Evolutionary conservation across 345 rosid species (phyloP).

Genomic region (Populus deltoides): DNA sequence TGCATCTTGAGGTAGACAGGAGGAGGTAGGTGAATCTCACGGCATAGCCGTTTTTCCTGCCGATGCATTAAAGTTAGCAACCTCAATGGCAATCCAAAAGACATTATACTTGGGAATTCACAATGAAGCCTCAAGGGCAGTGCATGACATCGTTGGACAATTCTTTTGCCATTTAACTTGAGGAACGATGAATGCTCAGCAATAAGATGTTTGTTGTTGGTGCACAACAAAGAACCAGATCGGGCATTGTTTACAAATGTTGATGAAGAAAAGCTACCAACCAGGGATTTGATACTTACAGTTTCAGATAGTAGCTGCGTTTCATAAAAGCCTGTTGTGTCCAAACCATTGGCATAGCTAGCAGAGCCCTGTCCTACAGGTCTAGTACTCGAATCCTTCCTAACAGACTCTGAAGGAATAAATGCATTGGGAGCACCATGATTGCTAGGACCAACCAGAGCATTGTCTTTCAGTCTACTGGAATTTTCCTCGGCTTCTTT

Average conservation of each 20-base stretch:
- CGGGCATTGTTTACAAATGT: neutral
- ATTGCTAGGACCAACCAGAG: conserved; percentile 46
- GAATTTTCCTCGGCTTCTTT: conserved; percentile 75
- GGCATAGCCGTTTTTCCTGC: conserved; percentile 90
- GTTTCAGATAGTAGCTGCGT: conserved; percentile 74
- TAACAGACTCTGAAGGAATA: conserved; percentile 38
- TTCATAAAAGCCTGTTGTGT: conserved; percentile 54
- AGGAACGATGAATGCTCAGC: neutral
- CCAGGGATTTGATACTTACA: conserved; percentile 40
- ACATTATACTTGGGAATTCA: neutral
- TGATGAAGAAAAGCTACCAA: neutral
- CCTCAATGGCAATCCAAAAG: neutral
- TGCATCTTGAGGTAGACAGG: conserved; percentile 82
- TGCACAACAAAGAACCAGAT: neutral
- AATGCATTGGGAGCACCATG: conserved; percentile 42
- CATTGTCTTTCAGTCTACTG: conserved; percentile 63
- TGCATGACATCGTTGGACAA: neutral
- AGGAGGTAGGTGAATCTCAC: conserved; percentile 67
- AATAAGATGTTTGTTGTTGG: neutral
- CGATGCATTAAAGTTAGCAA: conserved; percentile 7
- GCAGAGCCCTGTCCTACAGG: conserved; percentile 58
- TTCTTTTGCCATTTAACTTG: neutral
- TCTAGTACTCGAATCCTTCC: conserved; percentile 41
- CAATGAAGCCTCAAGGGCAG: neutral
- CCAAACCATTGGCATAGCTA: conserved; percentile 55